Conservation (phyloP, 2,329 filamentous ascomycete genomes). For the Aspergillus sp. region DNA sequence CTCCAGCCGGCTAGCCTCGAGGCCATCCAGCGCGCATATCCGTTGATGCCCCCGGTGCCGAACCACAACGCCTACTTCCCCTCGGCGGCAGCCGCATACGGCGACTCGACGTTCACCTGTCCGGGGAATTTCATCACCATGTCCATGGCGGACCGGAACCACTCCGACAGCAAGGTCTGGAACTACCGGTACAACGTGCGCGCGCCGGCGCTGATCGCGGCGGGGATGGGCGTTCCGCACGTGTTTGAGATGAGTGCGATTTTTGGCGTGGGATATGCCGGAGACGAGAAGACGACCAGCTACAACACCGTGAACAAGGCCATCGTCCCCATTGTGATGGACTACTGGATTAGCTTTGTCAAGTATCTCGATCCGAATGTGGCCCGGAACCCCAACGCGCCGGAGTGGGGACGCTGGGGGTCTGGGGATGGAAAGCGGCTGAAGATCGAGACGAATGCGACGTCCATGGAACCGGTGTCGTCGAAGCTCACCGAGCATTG, state of each 20-base stretch:
- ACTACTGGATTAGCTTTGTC: conserved; percentile 49
- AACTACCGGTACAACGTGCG: conserved; percentile 52
- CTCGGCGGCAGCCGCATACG: conserved; percentile 36
- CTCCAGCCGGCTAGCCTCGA: conserved; percentile 51
- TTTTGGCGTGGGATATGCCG: conserved; percentile 29
- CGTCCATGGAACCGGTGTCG: conserved; percentile 8
- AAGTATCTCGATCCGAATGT: conserved; percentile 36
- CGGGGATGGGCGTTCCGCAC: conserved; percentile 40
- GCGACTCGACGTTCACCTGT: conserved; percentile 52
- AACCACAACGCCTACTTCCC: conserved; percentile 36
- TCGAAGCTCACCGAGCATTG: background rate
- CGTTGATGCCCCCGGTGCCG: conserved; percentile 33
- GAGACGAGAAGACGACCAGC: conserved; percentile 27
- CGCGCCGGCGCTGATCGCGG: conserved; percentile 34
- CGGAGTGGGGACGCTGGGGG: conserved; percentile 7
- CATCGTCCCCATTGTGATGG: conserved; percentile 35
- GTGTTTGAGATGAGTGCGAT: conserved; percentile 30
- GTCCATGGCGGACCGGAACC: conserved; percentile 17
- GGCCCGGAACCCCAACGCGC: background rate
- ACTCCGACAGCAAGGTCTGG: conserved; percentile 36
- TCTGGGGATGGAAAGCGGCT: background rate
- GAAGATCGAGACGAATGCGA: conserved; percentile 11
- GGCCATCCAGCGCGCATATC: conserved; percentile 54
- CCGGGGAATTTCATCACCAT: conserved; percentile 42
- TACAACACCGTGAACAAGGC: conserved; percentile 34